phyloP scores from a whole-genome alignment of 768 basidiomycete genomes.

The Mycena leptocephala region DNA sequence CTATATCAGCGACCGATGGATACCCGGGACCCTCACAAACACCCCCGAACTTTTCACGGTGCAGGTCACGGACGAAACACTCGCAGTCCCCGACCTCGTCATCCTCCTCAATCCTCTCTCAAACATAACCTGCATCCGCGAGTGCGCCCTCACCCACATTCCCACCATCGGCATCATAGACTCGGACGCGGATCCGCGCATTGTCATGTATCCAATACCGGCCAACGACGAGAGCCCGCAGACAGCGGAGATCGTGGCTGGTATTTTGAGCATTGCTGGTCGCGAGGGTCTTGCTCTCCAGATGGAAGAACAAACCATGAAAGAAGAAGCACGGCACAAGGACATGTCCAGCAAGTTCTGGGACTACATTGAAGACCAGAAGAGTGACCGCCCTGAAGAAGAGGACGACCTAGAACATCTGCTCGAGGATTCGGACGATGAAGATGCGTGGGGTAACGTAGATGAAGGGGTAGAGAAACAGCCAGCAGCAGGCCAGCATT shows the following conservation, averaged over 20 bases:
- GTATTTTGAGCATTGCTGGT: slow-evolving; percentile 91
- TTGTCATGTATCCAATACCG: slow-evolving; percentile 98
- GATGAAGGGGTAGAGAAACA: background rate
- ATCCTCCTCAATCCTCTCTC: slow-evolving; percentile 92
- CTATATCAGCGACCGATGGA: slow-evolving; percentile 91
- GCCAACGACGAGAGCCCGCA: slow-evolving; percentile 97
- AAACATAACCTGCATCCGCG: slow-evolving; percentile 90
- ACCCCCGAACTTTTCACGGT: slow-evolving; percentile 80
- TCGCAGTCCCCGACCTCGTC: slow-evolving; percentile 88
- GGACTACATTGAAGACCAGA: slow-evolving; percentile 19
- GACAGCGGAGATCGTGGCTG: slow-evolving; percentile 92
- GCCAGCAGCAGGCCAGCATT: slow-evolving; percentile 23
- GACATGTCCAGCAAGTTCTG: slow-evolving; percentile 15
- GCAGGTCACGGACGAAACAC: slow-evolving; percentile 65
- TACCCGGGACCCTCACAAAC: slow-evolving; percentile 97
- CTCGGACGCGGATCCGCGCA: slow-evolving; percentile 94
- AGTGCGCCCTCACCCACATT: slow-evolving; percentile 91
- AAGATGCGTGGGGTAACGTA: background rate
- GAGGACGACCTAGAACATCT: too few species aligned
- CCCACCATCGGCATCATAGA: slow-evolving; percentile 97
- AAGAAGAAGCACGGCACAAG: slow-evolving; percentile 40
- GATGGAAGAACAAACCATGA: slow-evolving; percentile 49
- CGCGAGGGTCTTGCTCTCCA: slow-evolving; percentile 77
- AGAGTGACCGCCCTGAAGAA: too few species aligned
- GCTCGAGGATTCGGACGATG: too few species aligned